These are phyloP conservation scores for Penicillium coffeae DNA, from an alignment of 495 filamentous ascomycete genomes.

Conservation along the genomic window DNA sequence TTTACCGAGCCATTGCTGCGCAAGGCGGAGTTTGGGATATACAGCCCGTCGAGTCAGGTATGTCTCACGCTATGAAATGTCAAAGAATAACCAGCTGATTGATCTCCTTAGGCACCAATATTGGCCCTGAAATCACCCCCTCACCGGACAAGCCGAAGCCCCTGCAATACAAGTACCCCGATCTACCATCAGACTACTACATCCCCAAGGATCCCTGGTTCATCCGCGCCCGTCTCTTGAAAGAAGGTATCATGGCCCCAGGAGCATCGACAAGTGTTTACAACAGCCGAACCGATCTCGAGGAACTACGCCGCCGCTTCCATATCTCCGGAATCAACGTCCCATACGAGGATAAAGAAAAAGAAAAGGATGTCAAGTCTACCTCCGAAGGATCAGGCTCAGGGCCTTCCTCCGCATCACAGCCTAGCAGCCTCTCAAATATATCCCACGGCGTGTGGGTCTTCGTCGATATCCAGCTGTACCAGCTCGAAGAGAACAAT, in stretches of 20 bases:
- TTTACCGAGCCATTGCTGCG: conserved; percentile 83
- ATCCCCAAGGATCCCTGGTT: conserved; percentile 94
- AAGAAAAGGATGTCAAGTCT: conserved; percentile 18
- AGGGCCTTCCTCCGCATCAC: conserved; percentile 43
- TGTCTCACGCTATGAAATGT: conserved; percentile 1
- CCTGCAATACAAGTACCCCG: conserved; percentile 46
- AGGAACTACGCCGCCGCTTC: conserved; percentile 45
- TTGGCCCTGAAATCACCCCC: conserved; percentile 18
- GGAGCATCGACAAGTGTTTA: conserved; percentile 49
- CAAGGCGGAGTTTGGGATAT: conserved; percentile 84
- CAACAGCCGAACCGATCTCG: conserved; percentile 56
- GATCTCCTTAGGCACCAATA: conserved; percentile 23
- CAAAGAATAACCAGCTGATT: background rate
- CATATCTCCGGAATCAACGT: conserved; percentile 41
- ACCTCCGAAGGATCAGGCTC: conserved; percentile 24
- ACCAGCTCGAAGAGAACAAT: conserved; percentile 87
- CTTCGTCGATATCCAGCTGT: conserved; percentile 93
- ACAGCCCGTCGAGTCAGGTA: conserved; percentile 40
- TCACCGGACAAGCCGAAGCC: conserved; percentile 30
- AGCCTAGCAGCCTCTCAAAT: conserved; percentile 26
- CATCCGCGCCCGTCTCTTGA: conserved; percentile 82
- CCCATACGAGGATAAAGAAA: conserved; percentile 37
- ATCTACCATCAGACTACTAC: conserved; percentile 57
- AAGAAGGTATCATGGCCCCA: conserved; percentile 61
- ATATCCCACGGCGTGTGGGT: conserved; percentile 56